Percentiles rank a stretch among this genome's conserved stretches.
These are phyloP conservation scores for Phytophthora rubi DNA, from an alignment of 352 stramenopile genomes.

Conservation along the genomic window DNA sequence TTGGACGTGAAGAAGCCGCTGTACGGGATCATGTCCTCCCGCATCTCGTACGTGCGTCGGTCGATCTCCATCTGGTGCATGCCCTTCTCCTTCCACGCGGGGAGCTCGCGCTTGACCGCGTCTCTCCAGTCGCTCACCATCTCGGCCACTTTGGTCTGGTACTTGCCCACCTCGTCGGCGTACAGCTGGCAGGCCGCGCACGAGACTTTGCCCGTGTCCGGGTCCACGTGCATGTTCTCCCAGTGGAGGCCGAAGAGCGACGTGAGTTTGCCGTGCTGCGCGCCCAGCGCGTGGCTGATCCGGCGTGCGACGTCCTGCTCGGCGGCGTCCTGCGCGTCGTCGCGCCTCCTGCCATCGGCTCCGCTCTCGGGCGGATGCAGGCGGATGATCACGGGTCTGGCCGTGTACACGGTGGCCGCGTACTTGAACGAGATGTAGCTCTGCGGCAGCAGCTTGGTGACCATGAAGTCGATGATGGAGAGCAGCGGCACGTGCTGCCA, in stretches of 20 bases:
- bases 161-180: constrained; percentile 48
- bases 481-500: constrained; percentile 59
- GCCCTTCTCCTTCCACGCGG: constrained; percentile 51
- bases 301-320: constrained; percentile 32
- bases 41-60: constrained; percentile 60
- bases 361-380: constrained; percentile 36
- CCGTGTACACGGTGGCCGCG: constrained; percentile 58
- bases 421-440: constrained; percentile 72
- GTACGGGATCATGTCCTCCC: constrained; percentile 66
- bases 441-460: constrained; percentile 54
- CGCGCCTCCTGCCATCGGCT: background rate
- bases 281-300: constrained; percentile 34
- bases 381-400: constrained; percentile 53
- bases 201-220: constrained; percentile 35
- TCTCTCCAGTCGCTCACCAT: constrained; percentile 55
- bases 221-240: constrained; percentile 59
- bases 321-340: constrained; percentile 13
- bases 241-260: constrained; percentile 70
- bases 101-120: constrained; percentile 41
- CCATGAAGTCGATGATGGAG: constrained; percentile 62
- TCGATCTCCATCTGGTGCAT: constrained; percentile 74
- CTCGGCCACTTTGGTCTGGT: constrained; percentile 49
- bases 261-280: constrained; percentile 44
- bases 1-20: constrained; percentile 65
- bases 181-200: constrained; percentile 56